A percentile compares a stretch with the other conserved stretches of the same genome.
These are phyloP conservation scores for Nemania sp. DNA, from an alignment of 2,329 filamentous ascomycete genomes.

Conservation along the genomic window DNA sequence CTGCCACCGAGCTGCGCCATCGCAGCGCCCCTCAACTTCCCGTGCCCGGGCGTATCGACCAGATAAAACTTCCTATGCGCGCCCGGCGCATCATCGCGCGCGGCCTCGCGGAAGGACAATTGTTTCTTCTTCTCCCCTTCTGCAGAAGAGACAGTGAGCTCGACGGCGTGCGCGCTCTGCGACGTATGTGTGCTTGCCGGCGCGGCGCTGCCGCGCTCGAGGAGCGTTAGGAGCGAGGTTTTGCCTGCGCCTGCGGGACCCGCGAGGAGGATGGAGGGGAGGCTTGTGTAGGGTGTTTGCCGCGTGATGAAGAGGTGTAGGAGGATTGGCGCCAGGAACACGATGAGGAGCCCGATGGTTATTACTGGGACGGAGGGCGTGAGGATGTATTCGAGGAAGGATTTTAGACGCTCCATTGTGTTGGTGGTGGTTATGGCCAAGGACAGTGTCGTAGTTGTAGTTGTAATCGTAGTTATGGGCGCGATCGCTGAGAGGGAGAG, in stretches of 20 bases:
- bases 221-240: conserved; percentile 80
- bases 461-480: no score
- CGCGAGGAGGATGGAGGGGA: conserved; percentile 77
- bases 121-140: no score
- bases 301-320: conserved; percentile 77
- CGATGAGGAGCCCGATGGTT: conserved; percentile 68
- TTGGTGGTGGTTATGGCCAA: no score
- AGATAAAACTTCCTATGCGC: conserved; percentile 72
- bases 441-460: no score
- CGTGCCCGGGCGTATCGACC: conserved; percentile 91
- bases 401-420: conserved; percentile 42
- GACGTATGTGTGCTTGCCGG: conserved; percentile 60
- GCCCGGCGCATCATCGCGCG: conserved; percentile 59
- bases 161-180: conserved; percentile 53
- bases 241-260: conserved; percentile 86
- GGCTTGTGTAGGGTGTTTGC: conserved; percentile 64
- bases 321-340: conserved; percentile 73
- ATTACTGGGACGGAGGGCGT: conserved; percentile 66
- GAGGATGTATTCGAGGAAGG: conserved; percentile 56
- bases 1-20: conserved; percentile 51
- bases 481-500: no score
- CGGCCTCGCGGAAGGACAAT: conserved; percentile 53
- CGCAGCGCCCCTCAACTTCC: conserved; percentile 80
- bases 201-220: conserved; percentile 56
- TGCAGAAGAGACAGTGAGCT: conserved; percentile 57